Conservation (phyloP, 2,329 filamentous ascomycete genomes). For the Penicillium concentricum region DNA sequence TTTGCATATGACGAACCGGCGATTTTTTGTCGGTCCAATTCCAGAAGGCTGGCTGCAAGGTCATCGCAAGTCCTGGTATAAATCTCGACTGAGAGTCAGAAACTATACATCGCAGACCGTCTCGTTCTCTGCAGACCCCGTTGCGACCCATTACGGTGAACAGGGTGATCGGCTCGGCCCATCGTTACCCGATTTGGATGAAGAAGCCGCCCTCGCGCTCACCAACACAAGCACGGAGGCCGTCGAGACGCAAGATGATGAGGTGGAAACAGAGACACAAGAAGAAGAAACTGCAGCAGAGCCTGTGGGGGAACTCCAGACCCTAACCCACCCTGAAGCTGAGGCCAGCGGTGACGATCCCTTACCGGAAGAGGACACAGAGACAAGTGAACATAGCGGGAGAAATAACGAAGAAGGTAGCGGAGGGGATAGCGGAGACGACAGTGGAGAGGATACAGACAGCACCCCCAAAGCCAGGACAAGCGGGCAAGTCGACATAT, state of each 20-base stretch:
- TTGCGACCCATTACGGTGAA: slow-evolving; percentile 42
- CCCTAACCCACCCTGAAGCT: slow-evolving; percentile 23
- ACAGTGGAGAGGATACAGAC: slow-evolving; percentile 16
- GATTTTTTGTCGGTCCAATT: slow-evolving; percentile 65
- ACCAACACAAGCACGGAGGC: slow-evolving; percentile 18
- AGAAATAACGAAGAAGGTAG: neutral
- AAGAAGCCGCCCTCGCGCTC: slow-evolving; percentile 16
- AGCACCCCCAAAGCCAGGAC: slow-evolving; percentile 8
- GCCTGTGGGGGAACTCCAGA: slow-evolving; percentile 20
- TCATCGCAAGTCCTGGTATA: slow-evolving; percentile 64
- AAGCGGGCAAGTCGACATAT: slow-evolving; percentile 5
- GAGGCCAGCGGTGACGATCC: slow-evolving; percentile 14
- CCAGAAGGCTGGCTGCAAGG: slow-evolving; percentile 64
- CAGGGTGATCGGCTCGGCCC: slow-evolving; percentile 33
- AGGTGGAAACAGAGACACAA: slow-evolving; percentile 7
- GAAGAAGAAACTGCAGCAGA: slow-evolving; percentile 14
- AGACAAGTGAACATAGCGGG: neutral
- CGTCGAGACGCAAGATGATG: slow-evolving; percentile 10
- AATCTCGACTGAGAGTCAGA: slow-evolving; percentile 41
- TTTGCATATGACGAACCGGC: slow-evolving; percentile 60
- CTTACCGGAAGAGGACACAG: neutral
- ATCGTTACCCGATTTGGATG: slow-evolving; percentile 10
- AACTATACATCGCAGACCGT: slow-evolving; percentile 49
- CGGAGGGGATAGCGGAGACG: slow-evolving; percentile 1
- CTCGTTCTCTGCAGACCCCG: slow-evolving; percentile 53